Evolutionary conservation across 1,284 basidiomycete genomes (phyloP), one percentile per base, ranked within the genome.

Genomic region (Rhizoctonia solani): DNA sequence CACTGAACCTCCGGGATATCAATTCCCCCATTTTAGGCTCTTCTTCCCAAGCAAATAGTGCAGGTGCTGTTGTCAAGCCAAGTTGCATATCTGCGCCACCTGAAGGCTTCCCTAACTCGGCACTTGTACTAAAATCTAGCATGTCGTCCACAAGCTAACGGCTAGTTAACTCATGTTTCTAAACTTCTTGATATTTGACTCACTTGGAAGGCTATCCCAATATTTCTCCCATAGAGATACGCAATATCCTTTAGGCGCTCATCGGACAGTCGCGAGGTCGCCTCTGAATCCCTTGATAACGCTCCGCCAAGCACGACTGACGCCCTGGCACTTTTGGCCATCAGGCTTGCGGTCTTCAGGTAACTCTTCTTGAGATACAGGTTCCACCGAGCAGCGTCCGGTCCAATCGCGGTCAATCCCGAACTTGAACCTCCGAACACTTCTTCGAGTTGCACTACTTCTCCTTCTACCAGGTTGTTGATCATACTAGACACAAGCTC

Each of bases 191-290:
- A 66, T 34, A 27, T 23, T 47, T 25, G 8, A 79, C 86, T 72
- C 72, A 94, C 94, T 85, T 97, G 95, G 79, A 95, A 95, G 4
- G 94, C 94, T 67, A 97, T 93, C 5, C 97, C 96, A 13, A 95
- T 77, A 74, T 95, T 93, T 41, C 92, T 81, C 0, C 93, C 93
- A 75, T 92, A 95, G 21, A 88, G 90, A 78, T 98, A 99, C 16
- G 96, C 96, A 19, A 92, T 86, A 75, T 98, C 95, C 76, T 95
- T 95, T 82, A 94, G 89, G 21, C 89, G 77, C 72, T 95, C 92
- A 3, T 87, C 87, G 32, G 46, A 37, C 46, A 61, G 21, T 29
- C 44, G 42, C 23, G 47, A 39, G 16, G 30, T 16, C n/a, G 47
- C 19, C 29, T 59, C 44, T 23, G 44, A 34, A 29, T 41, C 23